phyloP scores from a whole-genome alignment of 1,139 yeast species.

The Diutina pseudorugosa region DNA sequence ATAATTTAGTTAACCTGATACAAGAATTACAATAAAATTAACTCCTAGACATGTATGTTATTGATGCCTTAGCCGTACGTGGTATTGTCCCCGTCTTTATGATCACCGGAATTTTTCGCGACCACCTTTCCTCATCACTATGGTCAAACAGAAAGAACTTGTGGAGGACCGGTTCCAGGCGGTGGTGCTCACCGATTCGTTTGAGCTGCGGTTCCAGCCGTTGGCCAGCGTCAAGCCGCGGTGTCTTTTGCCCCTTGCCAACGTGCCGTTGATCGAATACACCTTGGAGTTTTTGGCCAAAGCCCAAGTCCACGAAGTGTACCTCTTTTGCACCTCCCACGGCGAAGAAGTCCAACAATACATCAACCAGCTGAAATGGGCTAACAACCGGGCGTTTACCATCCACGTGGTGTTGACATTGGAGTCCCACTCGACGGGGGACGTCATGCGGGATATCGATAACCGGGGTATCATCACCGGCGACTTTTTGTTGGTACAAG shows the following conservation, averaged over 20 bases:
- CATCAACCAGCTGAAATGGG: conserved; percentile 79
- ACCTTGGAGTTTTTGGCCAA: conserved; percentile 89
- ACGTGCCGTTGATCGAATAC: conserved; percentile 87
- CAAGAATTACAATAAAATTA: too few relatives aligned
- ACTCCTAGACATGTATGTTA: too few relatives aligned
- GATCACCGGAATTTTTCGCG: not conserved
- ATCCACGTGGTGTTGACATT: conserved; percentile 72
- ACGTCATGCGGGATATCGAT: conserved; percentile 92
- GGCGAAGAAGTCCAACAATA: conserved; percentile 81
- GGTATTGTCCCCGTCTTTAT: too few relatives aligned
- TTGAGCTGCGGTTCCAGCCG: conserved; percentile 87
- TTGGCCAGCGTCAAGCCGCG: conserved; percentile 75
- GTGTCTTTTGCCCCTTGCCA: conserved; percentile 83
- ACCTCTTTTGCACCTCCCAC: conserved; percentile 79
- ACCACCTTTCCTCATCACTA: not conserved
- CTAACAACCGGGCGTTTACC: conserved; percentile 49
- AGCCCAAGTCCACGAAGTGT: conserved; percentile 84
- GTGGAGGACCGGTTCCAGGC: conserved; percentile 78
- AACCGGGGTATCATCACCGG: conserved; percentile 80
- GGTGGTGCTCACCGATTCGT: conserved; percentile 86
- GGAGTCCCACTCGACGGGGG: conserved; percentile 89
- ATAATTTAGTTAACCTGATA: too few relatives aligned
- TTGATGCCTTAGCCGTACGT: too few relatives aligned
- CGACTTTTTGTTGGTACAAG: conserved; percentile 81
- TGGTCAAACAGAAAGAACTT: conserved; percentile 31